These are phyloP conservation scores for Solanum lycopersicoides DNA, from an alignment of 257 asterid genomes.

Conservation along the genomic window DNA sequence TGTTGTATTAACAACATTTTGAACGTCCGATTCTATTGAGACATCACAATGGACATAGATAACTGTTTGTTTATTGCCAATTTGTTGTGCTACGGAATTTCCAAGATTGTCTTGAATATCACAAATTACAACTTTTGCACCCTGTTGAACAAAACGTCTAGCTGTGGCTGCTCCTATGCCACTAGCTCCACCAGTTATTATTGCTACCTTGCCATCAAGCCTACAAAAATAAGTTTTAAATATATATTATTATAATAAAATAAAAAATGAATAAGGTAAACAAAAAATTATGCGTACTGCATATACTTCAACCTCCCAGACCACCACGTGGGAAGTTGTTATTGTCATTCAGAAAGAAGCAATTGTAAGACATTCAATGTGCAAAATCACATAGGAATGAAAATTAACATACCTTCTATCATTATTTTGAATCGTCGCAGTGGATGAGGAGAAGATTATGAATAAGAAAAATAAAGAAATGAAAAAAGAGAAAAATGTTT, in stretches of 20 bases:
- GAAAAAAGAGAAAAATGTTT: neutral
- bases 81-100: neutral
- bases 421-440: neutral
- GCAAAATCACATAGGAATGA: neutral
- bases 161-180: neutral
- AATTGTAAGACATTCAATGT: neutral
- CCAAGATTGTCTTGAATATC: neutral
- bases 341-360: neutral
- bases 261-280: neutral
- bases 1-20: neutral
- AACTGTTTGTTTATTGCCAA: neutral
- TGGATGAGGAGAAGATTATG: neutral
- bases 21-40: neutral
- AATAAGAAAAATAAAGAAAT: neutral
- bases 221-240: neutral
- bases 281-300: neutral
- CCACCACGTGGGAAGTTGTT: neutral
- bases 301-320: fast-evolving
- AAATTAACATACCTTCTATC: neutral
- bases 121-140: neutral
- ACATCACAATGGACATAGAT: neutral
- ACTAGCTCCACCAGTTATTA: neutral
- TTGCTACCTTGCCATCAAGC: neutral
- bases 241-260: neutral
- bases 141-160: neutral